phyloP scores from a whole-genome alignment of 2,329 filamentous ascomycete species.

The Trichophyton rubrum region DNA sequence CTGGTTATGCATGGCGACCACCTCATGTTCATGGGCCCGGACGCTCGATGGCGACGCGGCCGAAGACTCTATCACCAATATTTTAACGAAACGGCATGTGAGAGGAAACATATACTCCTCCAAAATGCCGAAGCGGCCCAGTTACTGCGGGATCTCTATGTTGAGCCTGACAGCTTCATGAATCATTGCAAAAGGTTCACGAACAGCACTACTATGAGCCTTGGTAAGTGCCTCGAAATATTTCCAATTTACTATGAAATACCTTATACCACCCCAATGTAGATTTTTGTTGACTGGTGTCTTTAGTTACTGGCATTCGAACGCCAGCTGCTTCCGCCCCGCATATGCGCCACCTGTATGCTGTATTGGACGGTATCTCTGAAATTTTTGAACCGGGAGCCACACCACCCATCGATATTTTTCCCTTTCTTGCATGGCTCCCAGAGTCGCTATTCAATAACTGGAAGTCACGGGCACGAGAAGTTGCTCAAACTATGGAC shows the following conservation, averaged over 20 bases:
- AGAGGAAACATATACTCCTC: conserved; percentile 9
- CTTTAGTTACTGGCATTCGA: background rate
- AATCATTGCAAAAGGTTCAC: background rate
- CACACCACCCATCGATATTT: conserved; percentile 13
- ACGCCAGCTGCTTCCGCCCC: background rate
- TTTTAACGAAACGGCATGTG: background rate
- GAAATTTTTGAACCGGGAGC: conserved; percentile 12
- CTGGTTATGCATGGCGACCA: background rate
- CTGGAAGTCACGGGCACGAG: background rate
- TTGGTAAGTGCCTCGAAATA: background rate
- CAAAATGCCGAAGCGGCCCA: conserved; percentile 7
- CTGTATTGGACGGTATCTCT: conserved; percentile 9
- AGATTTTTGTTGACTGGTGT: no score
- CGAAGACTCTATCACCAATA: background rate
- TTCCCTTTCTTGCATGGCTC: conserved; percentile 11
- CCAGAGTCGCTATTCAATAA: conserved; percentile 11
- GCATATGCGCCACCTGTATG: background rate
- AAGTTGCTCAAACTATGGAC: background rate
- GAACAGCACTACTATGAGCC: background rate
- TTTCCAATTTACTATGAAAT: background rate
- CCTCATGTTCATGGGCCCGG: conserved; percentile 9
- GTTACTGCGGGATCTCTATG: conserved; percentile 12
- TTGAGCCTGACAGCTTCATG: conserved; percentile 8
- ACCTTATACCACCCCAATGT: no score
- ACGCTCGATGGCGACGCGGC: conserved; percentile 7